phyloP scores from a whole-genome alignment of 2,329 filamentous ascomycete genomes.

The Fusarium nurragi region DNA sequence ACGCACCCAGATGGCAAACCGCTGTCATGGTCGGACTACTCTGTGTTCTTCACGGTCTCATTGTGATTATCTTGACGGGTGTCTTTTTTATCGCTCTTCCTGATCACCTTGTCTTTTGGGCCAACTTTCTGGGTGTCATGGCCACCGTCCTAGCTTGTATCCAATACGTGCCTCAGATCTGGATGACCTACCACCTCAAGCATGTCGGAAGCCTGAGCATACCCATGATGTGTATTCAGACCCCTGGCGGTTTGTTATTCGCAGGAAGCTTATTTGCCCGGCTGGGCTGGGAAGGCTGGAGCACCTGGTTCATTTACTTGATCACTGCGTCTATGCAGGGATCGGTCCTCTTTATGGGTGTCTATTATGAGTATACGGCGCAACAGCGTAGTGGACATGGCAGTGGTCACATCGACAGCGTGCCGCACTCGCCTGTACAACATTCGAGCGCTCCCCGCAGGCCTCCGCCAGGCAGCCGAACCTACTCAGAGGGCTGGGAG shows the following conservation, averaged over 20 bases:
- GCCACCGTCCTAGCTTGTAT: slow-evolving; percentile 81
- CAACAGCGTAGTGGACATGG: slow-evolving; percentile 47
- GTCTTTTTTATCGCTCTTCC: slow-evolving; percentile 73
- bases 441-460: slow-evolving; percentile 45
- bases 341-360: slow-evolving; percentile 78
- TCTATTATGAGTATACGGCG: slow-evolving; percentile 74
- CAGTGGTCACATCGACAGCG: slow-evolving; percentile 38
- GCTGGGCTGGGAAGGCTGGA: slow-evolving; percentile 87
- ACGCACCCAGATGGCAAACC: slow-evolving; percentile 76
- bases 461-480: slow-evolving; percentile 52
- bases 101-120: slow-evolving; percentile 76
- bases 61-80: slow-evolving; percentile 73
- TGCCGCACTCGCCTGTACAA: slow-evolving; percentile 45
- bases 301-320: slow-evolving; percentile 91
- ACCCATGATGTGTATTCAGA: slow-evolving; percentile 98
- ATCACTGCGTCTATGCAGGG: slow-evolving; percentile 89
- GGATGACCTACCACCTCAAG: slow-evolving; percentile 85
- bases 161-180: slow-evolving; percentile 96
- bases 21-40: slow-evolving; percentile 78
- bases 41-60: slow-evolving; percentile 80
- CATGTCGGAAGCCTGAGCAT: slow-evolving; percentile 92
- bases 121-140: slow-evolving; percentile 83
- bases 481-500: slow-evolving; percentile 62
- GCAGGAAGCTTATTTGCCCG: slow-evolving; percentile 83
- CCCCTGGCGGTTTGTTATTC: slow-evolving; percentile 90